These are phyloP conservation scores for Vanrija sp. DNA, from an alignment of 1,284 basidiomycete genomes.

Conservation along the genomic window DNA sequence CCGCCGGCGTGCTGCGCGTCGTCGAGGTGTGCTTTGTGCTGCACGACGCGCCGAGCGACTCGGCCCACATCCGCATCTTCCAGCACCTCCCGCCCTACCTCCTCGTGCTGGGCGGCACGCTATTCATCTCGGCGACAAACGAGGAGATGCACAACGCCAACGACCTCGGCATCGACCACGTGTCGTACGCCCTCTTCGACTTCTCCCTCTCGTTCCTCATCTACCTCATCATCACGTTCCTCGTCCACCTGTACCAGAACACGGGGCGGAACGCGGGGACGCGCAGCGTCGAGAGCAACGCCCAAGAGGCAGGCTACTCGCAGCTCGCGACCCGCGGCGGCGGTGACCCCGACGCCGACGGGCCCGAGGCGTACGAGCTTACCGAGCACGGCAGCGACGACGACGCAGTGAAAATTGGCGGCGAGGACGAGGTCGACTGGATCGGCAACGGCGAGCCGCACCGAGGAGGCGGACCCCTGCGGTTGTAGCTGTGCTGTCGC, in stretches of 20 bases:
- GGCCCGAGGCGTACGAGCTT: slow-evolving; percentile 43
- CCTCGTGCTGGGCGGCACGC: slow-evolving; percentile 58
- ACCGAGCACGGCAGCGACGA: slow-evolving; percentile 32
- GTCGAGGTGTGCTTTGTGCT: slow-evolving; percentile 79
- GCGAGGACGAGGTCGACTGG: slow-evolving; percentile 23
- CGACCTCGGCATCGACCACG: slow-evolving; percentile 71
- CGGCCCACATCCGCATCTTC: slow-evolving; percentile 58
- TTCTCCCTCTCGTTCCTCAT: slow-evolving; percentile 74
- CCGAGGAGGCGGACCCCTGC: background rate
- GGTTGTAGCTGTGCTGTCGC: background rate
- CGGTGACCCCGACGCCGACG: slow-evolving; percentile 21
- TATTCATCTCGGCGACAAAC: slow-evolving; percentile 89
- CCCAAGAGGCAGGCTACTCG: slow-evolving; percentile 28
- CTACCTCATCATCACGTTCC: slow-evolving; percentile 63
- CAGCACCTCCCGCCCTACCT: slow-evolving; percentile 82
- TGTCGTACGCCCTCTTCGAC: slow-evolving; percentile 62
- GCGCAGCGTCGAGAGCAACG: background rate
- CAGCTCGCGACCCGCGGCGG: slow-evolving; percentile 18
- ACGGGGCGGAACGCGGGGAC: slow-evolving; percentile 58
- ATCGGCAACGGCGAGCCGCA: slow-evolving; percentile 1
- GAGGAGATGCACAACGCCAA: slow-evolving; percentile 73
- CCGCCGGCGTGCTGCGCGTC: slow-evolving; percentile 75
- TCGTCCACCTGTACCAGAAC: slow-evolving; percentile 59
- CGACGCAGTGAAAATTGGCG: slow-evolving; percentile 35
- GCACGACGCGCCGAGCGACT: slow-evolving; percentile 44